Conservation (phyloP, 2,329 filamentous ascomycete genomes). For the Hyphodiscus sp. region DNA sequence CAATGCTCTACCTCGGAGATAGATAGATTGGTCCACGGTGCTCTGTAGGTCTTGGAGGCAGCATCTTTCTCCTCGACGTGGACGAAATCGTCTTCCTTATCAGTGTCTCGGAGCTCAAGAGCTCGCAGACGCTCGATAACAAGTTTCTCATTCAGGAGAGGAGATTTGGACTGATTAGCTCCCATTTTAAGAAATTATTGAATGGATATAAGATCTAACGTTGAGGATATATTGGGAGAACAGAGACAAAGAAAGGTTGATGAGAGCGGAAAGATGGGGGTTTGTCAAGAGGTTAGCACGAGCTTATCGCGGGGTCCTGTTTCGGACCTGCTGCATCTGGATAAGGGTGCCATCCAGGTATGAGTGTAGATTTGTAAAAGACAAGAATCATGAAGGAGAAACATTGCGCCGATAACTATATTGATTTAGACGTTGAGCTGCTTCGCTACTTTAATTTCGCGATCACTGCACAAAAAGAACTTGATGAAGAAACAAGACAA, state of each 20-base stretch:
- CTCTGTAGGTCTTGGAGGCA: conserved; percentile 27
- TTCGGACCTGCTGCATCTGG: no score
- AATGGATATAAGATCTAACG: background rate
- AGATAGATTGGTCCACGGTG: conserved; percentile 38
- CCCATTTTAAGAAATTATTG: conserved; percentile 18
- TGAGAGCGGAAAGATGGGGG: no score
- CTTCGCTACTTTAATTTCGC: no score
- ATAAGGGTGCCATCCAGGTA: no score
- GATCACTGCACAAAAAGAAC: no score
- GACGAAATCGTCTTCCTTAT: conserved; percentile 41
- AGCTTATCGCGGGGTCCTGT: no score
- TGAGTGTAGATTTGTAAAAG: no score
- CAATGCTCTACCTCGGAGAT: conserved; percentile 47
- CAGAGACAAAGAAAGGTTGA: background rate
- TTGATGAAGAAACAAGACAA: background rate
- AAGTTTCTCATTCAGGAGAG: conserved; percentile 32
- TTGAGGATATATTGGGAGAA: background rate
- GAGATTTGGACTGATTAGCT: conserved; percentile 21
- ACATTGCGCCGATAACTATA: no score
- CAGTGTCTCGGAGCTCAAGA: conserved; percentile 39
- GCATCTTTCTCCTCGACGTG: conserved; percentile 39
- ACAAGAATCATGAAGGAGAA: no score
- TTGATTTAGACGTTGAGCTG: background rate
- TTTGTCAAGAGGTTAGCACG: no score
- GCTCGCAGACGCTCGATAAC: conserved; percentile 38